Evolutionary conservation across 352 stramenopile genomes (phyloP).

Genomic region (Phytophthora chlamydospora): DNA sequence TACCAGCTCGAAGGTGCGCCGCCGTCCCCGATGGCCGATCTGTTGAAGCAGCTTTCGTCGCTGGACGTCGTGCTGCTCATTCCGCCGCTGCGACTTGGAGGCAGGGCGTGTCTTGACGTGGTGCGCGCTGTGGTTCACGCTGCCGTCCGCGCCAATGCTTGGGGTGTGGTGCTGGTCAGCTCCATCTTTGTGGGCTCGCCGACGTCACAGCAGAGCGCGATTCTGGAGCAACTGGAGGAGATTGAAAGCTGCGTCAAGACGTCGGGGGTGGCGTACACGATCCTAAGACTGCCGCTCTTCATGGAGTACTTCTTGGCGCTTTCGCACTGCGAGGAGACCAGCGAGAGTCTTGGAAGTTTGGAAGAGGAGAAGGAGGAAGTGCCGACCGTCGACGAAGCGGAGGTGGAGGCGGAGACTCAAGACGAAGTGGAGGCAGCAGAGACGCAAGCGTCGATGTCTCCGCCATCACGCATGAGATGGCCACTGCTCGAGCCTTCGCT

Average conservation of each 20-base stretch:
- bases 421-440: conserved; percentile 20
- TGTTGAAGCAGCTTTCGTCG: conserved; percentile 64
- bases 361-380: conserved; percentile 42
- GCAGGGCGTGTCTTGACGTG: conserved; percentile 59
- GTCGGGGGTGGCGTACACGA: conserved; percentile 61
- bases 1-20: conserved; percentile 49
- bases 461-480: conserved; percentile 43
- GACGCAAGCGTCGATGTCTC: conserved; percentile 13
- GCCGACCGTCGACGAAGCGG: conserved; percentile 5
- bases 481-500: conserved; percentile 50
- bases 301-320: conserved; percentile 84
- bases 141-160: conserved; percentile 52
- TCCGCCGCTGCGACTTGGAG: conserved; percentile 60
- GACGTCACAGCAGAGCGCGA: conserved; percentile 32
- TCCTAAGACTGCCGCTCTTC: conserved; percentile 73
- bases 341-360: conserved; percentile 15
- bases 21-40: conserved; percentile 54
- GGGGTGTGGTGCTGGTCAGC: conserved; percentile 78
- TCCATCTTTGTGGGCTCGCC: conserved; percentile 62
- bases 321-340: conserved; percentile 28
- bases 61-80: conserved; percentile 79
- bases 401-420: conserved; percentile 5
- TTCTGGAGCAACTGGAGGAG: conserved; percentile 62
- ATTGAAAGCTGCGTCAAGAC: conserved; percentile 69
- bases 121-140: conserved; percentile 60